Evolutionary conservation across 768 basidiomycete species (phyloP).

Genomic region (Melanogaster broomeanus): DNA sequence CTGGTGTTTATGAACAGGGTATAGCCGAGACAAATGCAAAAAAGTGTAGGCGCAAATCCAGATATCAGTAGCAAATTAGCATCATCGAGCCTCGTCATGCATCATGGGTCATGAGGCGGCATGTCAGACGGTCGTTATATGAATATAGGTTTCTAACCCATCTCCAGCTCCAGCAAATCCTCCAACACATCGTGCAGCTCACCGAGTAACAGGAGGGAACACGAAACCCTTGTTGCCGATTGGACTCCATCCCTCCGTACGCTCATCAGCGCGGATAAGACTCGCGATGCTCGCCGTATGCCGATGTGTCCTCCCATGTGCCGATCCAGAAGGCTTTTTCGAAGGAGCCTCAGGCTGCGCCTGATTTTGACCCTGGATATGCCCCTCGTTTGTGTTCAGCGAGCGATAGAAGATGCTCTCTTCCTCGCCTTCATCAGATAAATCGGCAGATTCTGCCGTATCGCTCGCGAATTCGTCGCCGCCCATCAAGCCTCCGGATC

Average conservation of each 20-base stretch:
- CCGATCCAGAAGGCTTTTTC: conserved; percentile 19
- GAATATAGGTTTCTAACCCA: not conserved
- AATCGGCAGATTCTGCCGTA: conserved; percentile 50
- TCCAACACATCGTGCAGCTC: not conserved
- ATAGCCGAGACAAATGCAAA: conserved; percentile 3
- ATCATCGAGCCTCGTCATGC: not conserved
- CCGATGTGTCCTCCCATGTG: conserved; percentile 51
- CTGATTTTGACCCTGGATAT: conserved; percentile 1
- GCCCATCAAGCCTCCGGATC: conserved; percentile 26
- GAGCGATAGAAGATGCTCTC: conserved; percentile 72
- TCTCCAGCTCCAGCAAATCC: not conserved
- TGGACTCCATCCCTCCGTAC: conserved; percentile 81
- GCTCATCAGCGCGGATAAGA: conserved; percentile 73
- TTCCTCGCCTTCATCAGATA: conserved; percentile 64
- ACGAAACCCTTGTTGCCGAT: conserved; percentile 56
- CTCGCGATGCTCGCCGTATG: conserved; percentile 88
- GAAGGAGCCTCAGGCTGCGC: conserved; percentile 9
- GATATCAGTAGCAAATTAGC: not conserved
- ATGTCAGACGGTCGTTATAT: not conserved
- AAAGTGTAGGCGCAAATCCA: not conserved
- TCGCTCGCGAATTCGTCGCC: conserved; percentile 35
- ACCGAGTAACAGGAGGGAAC: conserved; percentile 42
- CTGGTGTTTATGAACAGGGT: conserved; percentile 1
- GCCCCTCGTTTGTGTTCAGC: conserved; percentile 41
- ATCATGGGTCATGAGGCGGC: not conserved